Conservation (phyloP, 192 early-diverging fungal genomes). For the Martensiomyces pterosporus region DNA sequence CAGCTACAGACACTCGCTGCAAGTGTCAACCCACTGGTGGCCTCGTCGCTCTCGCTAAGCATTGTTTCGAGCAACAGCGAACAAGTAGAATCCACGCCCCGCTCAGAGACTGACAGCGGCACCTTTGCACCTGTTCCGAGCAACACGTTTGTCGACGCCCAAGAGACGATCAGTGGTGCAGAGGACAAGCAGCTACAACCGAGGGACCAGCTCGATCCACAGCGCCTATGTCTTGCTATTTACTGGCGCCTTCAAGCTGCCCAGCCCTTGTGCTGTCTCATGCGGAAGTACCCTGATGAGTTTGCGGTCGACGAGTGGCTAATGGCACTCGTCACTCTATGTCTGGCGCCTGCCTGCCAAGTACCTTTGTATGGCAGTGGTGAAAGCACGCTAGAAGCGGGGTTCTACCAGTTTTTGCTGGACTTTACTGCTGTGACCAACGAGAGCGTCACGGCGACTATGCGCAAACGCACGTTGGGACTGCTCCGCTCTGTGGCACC, state of each 20-base stretch:
- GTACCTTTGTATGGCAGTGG: too few species aligned
- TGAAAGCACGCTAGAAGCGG: not conserved
- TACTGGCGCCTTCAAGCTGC: conserved; percentile 28
- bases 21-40: conserved; percentile 7
- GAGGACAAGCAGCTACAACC: not conserved
- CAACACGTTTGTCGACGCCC: too few species aligned
- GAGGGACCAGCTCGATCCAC: not conserved
- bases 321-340: conserved; percentile 30
- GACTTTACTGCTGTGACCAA: conserved; percentile 40
- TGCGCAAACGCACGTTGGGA: conserved; percentile 34
- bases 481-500: conserved; percentile 24
- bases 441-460: conserved; percentile 28
- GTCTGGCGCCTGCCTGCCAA: conserved; percentile 26
- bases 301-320: conserved; percentile 43
- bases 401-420: conserved; percentile 15
- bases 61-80: not conserved
- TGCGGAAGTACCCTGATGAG: conserved; percentile 42
- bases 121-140: not conserved
- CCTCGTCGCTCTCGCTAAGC: conserved; percentile 9
- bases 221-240: conserved; percentile 15
- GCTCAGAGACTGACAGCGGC: not conserved
- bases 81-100: not conserved
- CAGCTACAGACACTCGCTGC: conserved; percentile 35
- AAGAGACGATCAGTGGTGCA: too few species aligned
- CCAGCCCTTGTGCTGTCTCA: conserved; percentile 24